phyloP scores from a whole-genome alignment of 495 filamentous ascomycete genomes.

The Beverwykella pulmonaria region DNA sequence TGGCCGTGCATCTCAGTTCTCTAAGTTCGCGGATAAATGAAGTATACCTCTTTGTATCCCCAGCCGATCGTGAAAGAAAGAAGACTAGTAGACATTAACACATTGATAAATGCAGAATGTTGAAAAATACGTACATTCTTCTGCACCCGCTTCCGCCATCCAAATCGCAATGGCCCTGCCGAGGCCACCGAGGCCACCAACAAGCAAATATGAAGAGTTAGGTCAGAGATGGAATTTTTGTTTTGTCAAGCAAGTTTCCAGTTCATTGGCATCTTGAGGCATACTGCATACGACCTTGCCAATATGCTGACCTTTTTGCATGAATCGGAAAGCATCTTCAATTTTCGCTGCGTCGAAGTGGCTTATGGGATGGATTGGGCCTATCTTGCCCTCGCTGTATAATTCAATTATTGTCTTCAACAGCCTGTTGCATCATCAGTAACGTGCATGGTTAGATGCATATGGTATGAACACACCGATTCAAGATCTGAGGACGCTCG shows the following conservation, averaged over 20 bases:
- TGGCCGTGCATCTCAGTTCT: neutral
- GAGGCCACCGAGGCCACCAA: slow-evolving; percentile 9
- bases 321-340: slow-evolving; percentile 21
- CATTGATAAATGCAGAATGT: too few species aligned
- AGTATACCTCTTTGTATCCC: neutral
- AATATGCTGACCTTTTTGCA: slow-evolving; percentile 42
- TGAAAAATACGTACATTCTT: too few species aligned
- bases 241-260: too few species aligned
- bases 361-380: neutral
- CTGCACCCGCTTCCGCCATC: slow-evolving; percentile 5
- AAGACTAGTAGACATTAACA: too few species aligned
- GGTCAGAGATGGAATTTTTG: too few species aligned
- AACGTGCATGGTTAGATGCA: too few species aligned
- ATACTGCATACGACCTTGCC: neutral
- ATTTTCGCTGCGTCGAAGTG: neutral
- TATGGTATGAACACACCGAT: too few species aligned
- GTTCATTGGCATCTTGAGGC: neutral
- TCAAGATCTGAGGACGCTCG: neutral
- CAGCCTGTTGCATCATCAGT: neutral
- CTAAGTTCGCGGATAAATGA: slow-evolving; percentile 1
- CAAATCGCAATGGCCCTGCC: slow-evolving; percentile 1
- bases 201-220: slow-evolving; percentile 2
- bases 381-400: neutral
- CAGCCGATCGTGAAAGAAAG: neutral
- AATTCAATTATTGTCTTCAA: neutral